Percentiles rank a stretch among this genome's conserved stretches.
Conservation (phyloP, 306 rosid species). For the Cucurbita ficifolia region DNA sequence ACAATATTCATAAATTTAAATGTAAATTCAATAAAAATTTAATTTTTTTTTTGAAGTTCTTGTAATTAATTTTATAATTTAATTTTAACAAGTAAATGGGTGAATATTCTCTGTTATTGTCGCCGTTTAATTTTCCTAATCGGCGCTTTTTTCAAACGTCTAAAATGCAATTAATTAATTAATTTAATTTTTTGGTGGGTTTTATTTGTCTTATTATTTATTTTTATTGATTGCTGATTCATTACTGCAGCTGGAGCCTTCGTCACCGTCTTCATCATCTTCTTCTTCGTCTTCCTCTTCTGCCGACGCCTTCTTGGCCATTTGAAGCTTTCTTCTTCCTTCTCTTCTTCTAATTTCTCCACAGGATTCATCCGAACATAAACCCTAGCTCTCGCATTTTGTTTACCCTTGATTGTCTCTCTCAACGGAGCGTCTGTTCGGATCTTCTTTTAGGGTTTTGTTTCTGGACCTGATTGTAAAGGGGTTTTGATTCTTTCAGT, state of each 20-base stretch:
- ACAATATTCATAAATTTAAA: too few relatives aligned
- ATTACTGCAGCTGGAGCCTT: slow-evolving; percentile 7
- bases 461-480: slow-evolving; percentile 13
- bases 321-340: background rate
- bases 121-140: background rate
- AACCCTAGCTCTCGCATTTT: background rate
- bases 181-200: background rate
- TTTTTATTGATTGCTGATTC: background rate
- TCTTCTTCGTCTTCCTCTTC: background rate
- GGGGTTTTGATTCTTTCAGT: background rate
- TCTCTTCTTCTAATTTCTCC: background rate
- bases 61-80: too few relatives aligned
- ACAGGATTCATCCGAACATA: background rate
- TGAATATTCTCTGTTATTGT: background rate
- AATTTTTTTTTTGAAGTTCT: too few relatives aligned
- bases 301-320: background rate
- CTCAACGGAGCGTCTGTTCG: background rate
- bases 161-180: background rate
- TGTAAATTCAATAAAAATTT: too few relatives aligned
- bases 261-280: background rate
- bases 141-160: background rate
- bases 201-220: background rate
- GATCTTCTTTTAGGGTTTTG: slow-evolving; percentile 19
- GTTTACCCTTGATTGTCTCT: background rate
- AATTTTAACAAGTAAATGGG: too few relatives aligned